These are phyloP conservation scores for Lachancea thermotolerans DNA, from an alignment of 805 yeast species.

Conservation along the genomic window DNA sequence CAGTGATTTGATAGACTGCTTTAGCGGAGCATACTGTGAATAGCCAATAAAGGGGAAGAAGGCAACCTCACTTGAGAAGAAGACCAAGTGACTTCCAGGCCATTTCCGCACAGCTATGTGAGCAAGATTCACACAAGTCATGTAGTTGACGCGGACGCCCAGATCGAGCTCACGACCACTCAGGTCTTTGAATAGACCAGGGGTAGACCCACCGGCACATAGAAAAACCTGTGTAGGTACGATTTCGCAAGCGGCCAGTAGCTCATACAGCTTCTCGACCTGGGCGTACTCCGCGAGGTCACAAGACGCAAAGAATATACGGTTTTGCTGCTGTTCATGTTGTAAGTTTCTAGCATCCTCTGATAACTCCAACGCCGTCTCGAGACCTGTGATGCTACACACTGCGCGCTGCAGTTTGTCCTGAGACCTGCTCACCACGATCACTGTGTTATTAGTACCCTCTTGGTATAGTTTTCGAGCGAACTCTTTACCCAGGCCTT, in stretches of 20 bases:
- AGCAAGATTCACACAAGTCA: conserved; percentile 61
- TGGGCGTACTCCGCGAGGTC: conserved; percentile 56
- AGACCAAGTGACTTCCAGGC: conserved; percentile 42
- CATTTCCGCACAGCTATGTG: conserved; percentile 51
- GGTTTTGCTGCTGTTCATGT: conserved; percentile 24
- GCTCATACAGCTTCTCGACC: conserved; percentile 33
- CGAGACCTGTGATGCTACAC: conserved; percentile 31
- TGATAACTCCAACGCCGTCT: conserved; percentile 16
- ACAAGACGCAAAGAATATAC: conserved; percentile 47
- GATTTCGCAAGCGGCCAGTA: conserved; percentile 22
- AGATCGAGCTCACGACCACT: conserved; percentile 47
- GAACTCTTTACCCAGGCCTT: conserved; percentile 81
- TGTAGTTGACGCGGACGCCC: conserved; percentile 67
- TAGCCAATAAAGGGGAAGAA: conserved; percentile 89
- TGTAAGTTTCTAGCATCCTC: conserved; percentile 8
- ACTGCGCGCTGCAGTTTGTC: conserved; percentile 48
- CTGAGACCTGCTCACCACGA: conserved; percentile 73
- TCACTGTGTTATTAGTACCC: conserved; percentile 34
- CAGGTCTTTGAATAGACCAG: conserved; percentile 69
- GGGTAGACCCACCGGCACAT: conserved; percentile 83
- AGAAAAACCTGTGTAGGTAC: conserved; percentile 70
- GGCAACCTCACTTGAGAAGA: conserved; percentile 71
- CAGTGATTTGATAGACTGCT: conserved; percentile 72
- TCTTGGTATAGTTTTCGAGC: conserved; percentile 46
- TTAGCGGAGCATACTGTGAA: conserved; percentile 82